Percentiles rank a stretch among this genome's conserved stretches.
These are phyloP conservation scores for Nicotiana knightiana DNA, from an alignment of 257 asterid species.

Conservation along the genomic window DNA sequence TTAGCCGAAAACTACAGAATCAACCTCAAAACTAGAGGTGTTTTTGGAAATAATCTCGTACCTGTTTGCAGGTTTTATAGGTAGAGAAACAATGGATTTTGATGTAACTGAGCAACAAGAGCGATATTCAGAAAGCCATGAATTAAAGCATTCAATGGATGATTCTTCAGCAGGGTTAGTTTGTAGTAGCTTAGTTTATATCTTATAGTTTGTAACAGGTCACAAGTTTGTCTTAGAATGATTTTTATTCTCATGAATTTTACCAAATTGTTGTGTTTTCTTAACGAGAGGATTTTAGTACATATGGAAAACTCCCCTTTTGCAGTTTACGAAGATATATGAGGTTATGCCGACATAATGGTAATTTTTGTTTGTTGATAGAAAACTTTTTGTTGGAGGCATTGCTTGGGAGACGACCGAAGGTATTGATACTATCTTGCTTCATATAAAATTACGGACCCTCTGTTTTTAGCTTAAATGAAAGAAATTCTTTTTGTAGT, in stretches of 20 bases:
- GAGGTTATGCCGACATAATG: constrained; percentile 44
- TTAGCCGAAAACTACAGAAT: neutral
- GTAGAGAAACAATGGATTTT: constrained; percentile 29
- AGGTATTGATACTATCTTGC: constrained; percentile 42
- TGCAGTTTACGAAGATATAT: constrained; percentile 14
- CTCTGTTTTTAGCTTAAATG: neutral
- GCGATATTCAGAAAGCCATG: constrained; percentile 63
- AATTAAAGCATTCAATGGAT: constrained; percentile 46
- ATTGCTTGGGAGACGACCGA: constrained; percentile 97
- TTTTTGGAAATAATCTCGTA: neutral
- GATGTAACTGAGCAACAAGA: constrained; percentile 31
- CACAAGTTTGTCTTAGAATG: constrained; percentile 14
- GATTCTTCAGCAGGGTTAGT: constrained; percentile 98
- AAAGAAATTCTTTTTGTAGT: neutral
- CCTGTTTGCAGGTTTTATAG: constrained; percentile 10
- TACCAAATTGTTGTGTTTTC: neutral
- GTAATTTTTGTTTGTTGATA: constrained; percentile 66
- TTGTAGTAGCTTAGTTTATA: constrained; percentile 47
- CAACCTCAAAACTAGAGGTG: neutral
- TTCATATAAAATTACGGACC: neutral
- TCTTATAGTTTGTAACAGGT: constrained; percentile 33
- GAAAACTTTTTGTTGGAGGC: constrained; percentile 98
- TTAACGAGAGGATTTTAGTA: neutral
- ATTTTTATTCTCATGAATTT: constrained; percentile 15
- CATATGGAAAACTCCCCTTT: neutral